Conservation (phyloP, 805 yeast species). For the Huiozyma naganishii region DNA sequence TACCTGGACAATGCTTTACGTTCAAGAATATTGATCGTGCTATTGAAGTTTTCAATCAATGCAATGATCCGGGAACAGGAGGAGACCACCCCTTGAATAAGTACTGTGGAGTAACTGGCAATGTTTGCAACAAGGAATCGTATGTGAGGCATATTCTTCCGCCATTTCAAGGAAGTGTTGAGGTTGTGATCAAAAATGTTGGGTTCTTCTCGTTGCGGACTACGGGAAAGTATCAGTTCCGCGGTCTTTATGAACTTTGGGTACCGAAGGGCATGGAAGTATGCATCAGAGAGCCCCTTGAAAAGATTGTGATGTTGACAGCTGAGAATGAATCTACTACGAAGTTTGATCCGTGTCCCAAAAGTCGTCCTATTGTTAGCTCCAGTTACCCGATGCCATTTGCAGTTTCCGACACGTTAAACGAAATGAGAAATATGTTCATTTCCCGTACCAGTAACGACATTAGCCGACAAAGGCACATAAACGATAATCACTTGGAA, state of each 20-base stretch:
- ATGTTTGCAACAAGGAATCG: constrained; percentile 12
- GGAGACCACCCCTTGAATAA: constrained; percentile 22
- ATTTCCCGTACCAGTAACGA: constrained; percentile 18
- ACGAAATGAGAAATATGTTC: constrained; percentile 20
- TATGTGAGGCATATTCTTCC: constrained; percentile 46
- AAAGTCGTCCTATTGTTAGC: constrained; percentile 17
- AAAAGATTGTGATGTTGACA: constrained; percentile 10
- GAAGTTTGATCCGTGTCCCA: constrained; percentile 14
- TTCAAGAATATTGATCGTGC: constrained; percentile 28
- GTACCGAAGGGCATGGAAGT: constrained; percentile 47
- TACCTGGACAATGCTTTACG: constrained; percentile 32
- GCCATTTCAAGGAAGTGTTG: constrained; percentile 59
- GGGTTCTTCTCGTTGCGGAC: constrained; percentile 55
- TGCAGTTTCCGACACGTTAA: constrained; percentile 14
- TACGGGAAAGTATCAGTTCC: constrained; percentile 35
- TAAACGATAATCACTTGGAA: constrained; percentile 11
- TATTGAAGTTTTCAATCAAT: constrained; percentile 17
- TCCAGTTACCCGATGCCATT: constrained; percentile 20
- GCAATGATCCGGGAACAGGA: constrained; percentile 9
- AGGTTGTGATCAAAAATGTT: constrained; percentile 51
- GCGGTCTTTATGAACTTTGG: constrained; percentile 36
- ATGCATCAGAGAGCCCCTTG: constrained; percentile 43
- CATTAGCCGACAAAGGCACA: constrained; percentile 12
- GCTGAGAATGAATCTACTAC: constrained; percentile 30
- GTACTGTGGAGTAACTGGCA: constrained; percentile 20